Percentiles rank a stretch among this genome's conserved stretches.
Evolutionary conservation across 768 basidiomycete genomes (phyloP).

Genomic region (Naganishia onofrii): DNA sequence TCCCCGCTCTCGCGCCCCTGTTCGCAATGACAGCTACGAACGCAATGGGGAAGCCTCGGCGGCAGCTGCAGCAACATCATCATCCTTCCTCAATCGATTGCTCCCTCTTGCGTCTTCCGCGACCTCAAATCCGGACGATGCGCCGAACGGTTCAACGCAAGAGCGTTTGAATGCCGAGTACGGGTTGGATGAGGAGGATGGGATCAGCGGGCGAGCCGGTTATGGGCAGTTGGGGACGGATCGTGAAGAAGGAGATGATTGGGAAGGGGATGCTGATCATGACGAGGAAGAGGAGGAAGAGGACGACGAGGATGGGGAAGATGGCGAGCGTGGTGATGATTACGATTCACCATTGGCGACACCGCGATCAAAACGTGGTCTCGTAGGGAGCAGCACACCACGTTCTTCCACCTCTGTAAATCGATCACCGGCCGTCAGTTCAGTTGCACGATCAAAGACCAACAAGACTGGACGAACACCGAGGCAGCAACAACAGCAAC

Average conservation of each 20-base stretch:
- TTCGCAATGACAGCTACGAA: background rate
- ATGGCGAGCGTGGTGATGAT: slow-evolving; percentile 27
- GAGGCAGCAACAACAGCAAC: slow-evolving; percentile 13
- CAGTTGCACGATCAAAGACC: background rate
- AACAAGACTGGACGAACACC: slow-evolving; percentile 20
- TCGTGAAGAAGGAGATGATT: slow-evolving; percentile 11
- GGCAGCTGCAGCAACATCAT: background rate
- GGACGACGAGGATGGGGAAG: slow-evolving; percentile 21
- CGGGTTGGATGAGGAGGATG: slow-evolving; percentile 19
- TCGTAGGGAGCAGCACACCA: slow-evolving; percentile 23
- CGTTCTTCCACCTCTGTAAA: background rate
- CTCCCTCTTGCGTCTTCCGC: background rate
- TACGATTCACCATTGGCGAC: slow-evolving; percentile 27
- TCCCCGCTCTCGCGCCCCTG: background rate
- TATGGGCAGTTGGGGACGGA: slow-evolving; percentile 11
- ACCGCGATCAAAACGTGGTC: slow-evolving; percentile 16
- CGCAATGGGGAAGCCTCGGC: background rate
- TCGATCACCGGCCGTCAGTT: background rate
- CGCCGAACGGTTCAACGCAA: background rate
- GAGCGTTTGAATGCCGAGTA: slow-evolving; percentile 12
- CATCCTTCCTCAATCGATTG: background rate
- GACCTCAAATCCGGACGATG: background rate
- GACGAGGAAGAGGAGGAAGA: slow-evolving; percentile 30
- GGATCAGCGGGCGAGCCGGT: background rate
- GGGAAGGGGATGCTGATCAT: slow-evolving; percentile 2